Evolutionary conservation across 352 stramenopile genomes (phyloP), one percentile per base, ranked within the genome.

Genomic region (Phytophthora uliginosa): DNA sequence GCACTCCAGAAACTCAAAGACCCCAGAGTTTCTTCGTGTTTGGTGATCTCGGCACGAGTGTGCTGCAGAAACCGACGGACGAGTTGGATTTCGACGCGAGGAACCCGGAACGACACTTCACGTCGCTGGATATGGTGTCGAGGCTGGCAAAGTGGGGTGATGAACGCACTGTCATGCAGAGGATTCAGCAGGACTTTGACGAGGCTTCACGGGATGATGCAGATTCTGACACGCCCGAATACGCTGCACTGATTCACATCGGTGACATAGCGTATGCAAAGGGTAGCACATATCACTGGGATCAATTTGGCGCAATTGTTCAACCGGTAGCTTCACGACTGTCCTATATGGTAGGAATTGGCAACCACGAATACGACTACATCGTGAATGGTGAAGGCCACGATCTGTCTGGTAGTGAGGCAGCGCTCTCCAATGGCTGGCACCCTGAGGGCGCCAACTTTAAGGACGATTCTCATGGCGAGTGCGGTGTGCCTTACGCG

Each of bases 181-280:
- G 57, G 13, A 81, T 81, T 52, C 51, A 50, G 47, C 57, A 71
- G n/a, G 76, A 81, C 31, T 57, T 81, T 2, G 47, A 76, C 15
- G 69, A 73, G 15, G 17, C 57, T 31, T 57, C 24, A 38, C 52
- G 50, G 28, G 59, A 64, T 20, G 47, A 57, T 15, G 47, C 54
- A 59, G 9, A 45, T 45, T 2, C 57, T 50, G 40, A 65, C 9
- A 79, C 84, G 28, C 76, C 73, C 48, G 79, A 91, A 36, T 83
- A 92, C 48, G 74, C 69, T 31, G 87, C 66, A 1, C 73, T 96
- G 36, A 83, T 97, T 73, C 89, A 97, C 50, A 76, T 97, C 45
- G 91, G 92, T 8, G 92, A 97, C 55, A 63, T 95, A 24, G 77
- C 83, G 54, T 97, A 97, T 62, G 90, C 90, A 10, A 82, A 74